Evolutionary conservation across 164 flowering plant species (phyloP), one percentile per base, ranked within the genome.

Genomic region (Magnolia officinalis): DNA sequence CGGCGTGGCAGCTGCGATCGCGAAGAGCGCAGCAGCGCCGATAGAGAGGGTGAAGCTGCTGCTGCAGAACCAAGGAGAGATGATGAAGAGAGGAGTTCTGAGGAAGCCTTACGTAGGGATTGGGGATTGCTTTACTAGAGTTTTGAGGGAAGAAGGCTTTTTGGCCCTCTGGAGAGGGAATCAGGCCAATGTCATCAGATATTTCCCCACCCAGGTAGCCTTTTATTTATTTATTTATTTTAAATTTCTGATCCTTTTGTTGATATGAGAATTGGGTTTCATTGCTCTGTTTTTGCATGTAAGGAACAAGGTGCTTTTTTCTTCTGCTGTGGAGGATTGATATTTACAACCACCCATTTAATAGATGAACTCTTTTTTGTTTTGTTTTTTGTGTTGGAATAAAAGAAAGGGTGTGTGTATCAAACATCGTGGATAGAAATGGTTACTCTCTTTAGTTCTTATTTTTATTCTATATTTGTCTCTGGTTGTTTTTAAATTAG

Each of bases 121-220:
- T 66, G 78, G 87, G 29, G 87, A 92, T 84, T 87, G 96, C 81
- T 96, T 93, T 77, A 67, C 31, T 67, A 85, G 95, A 87, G 86
- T 96, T 10, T 81, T 85, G 20, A 91, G 86, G 75, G 98, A 96
- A 69, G 99, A 96, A 75, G 98, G 99, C 65, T 14, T 88, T 6
- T 75, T 88, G 31, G 85, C 99, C 45, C 89, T 92, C 37, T 96
- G 99, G 99, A 90, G 98, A 76, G 99, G 98, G 29, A 87, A 96
- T 78, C 98, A 92, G 84, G 98, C 92, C 70, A 96, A 92, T 84
- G 90, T 92, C 78, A 91, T 96, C 26, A 86, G 98, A 50, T 94
- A 96, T 82, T 92, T 96, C 76, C 99, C 98, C 20, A 96, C 98
- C 70, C 99, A 96, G 98, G 99, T 94, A 75, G 4, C 24, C 72